Base-by-base conservation (phyloP, 73 alveolate genomes). In the Paramecium sexaurelia region DNA sequence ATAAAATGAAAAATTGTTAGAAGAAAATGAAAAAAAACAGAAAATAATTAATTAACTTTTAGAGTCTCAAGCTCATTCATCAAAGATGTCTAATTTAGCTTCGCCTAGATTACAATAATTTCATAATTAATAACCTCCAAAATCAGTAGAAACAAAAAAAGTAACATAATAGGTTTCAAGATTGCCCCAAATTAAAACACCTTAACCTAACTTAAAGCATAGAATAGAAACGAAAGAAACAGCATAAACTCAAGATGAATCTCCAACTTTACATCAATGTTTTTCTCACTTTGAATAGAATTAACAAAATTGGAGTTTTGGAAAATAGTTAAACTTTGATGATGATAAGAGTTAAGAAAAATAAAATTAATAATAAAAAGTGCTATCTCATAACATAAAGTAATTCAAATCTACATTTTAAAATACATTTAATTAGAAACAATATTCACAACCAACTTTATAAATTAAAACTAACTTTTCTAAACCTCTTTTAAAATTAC, bases 121-220 rank as follows among this genome's bases (percentile, higher is more conserved):
- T 0, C 7, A 20, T 0, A 24, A 7, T 11, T 32, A 22, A 61
- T 61, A 61, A 29, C 83, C 83, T 29, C 83, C 83, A 29, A 61
- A 61, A 32, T 29, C 83, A 9, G 83, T 61, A 61, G 83, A 61
- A 61, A 61, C 83, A 61, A 61, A 61, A 61, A 61, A 61, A 26
- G 83, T 61, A 13, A 61, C 83, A 5, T 24, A 15, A 13, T 29
- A 61, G 17, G 19, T 61, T 32, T 29, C 83, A 3, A 61, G 43
- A 61, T 26, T 61, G 10, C 83, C 83, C 4, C 17, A 61, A 24
- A 61, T 61, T 13, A 19, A 26, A 22, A 61, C 83, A 22, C 83
- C 83, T 13, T 22, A 61, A 26, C 83, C 83, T 22, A 26, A 61
- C 17, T 29, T 61, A 7, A 61, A 61, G 6, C 41, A 61, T 26